Conservation (phyloP, 495 filamentous ascomycete genomes). For the Astrothelium subdiscretum region DNA sequence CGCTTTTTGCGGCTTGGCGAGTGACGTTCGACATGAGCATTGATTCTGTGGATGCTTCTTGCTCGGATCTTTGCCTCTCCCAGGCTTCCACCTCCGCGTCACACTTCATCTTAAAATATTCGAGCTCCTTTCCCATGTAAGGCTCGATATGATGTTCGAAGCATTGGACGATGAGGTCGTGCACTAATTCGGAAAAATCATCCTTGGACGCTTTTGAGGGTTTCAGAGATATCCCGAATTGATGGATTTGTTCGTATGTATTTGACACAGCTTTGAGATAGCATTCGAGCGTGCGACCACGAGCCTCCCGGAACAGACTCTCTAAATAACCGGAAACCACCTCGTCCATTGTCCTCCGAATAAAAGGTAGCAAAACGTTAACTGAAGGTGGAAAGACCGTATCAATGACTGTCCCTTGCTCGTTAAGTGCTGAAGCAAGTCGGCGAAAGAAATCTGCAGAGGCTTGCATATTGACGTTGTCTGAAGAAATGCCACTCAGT, state of each 20-base stretch:
- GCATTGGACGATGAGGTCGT: conserved; percentile 50
- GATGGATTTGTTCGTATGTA: conserved; percentile 72
- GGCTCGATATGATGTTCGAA: conserved; percentile 91
- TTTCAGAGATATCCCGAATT: conserved; percentile 57
- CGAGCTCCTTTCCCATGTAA: conserved; percentile 86
- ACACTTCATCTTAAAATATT: conserved; percentile 65
- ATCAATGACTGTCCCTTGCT: conserved; percentile 73
- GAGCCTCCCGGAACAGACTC: conserved; percentile 78
- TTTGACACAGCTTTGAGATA: conserved; percentile 82
- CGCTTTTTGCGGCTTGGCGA: conserved; percentile 86
- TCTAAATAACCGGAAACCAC: conserved; percentile 80
- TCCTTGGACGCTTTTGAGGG: conserved; percentile 49
- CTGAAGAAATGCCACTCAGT: conserved; percentile 45
- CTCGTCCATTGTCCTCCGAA: conserved; percentile 73
- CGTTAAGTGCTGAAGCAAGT: conserved; percentile 62
- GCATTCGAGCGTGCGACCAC: conserved; percentile 57
- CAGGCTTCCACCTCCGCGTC: conserved; percentile 68
- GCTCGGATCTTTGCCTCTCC: conserved; percentile 83
- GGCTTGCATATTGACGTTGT: conserved; percentile 58
- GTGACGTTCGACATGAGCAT: conserved; percentile 93
- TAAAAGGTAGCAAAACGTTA: conserved; percentile 61
- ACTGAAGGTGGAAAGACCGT: conserved; percentile 71
- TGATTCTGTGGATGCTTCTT: conserved; percentile 81
- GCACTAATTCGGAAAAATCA: conserved; percentile 44
- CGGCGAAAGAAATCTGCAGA: conserved; percentile 71